Evolutionary conservation across 768 basidiomycete genomes (phyloP).

Genomic region (Suillus luteus): DNA sequence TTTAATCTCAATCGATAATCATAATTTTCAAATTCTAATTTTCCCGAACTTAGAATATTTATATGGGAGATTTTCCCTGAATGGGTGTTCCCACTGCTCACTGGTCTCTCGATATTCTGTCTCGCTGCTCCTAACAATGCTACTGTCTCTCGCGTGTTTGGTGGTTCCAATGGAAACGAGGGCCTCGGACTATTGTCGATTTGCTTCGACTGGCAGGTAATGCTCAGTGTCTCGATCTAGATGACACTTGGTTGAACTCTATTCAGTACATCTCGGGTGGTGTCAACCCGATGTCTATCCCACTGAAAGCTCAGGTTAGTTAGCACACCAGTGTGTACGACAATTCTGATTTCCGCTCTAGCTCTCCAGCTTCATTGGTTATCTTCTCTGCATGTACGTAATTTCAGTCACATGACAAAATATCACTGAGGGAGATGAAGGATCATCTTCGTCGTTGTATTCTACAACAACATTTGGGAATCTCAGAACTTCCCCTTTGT

Average conservation of each 20-base stretch:
- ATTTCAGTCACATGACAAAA: not conserved
- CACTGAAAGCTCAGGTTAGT: constrained; percentile 48
- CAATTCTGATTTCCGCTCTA: not conserved
- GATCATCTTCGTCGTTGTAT: constrained; percentile 39
- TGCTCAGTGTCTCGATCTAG: constrained; percentile 36
- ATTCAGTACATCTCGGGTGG: constrained; percentile 30
- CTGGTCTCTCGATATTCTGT: constrained; percentile 59
- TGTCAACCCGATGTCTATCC: constrained; percentile 52
- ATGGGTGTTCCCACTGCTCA: constrained; percentile 41
- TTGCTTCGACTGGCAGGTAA: constrained; percentile 61
- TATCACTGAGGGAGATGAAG: constrained; percentile 5
- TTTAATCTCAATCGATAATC: constrained; percentile 3
- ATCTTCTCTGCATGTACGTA: constrained; percentile 50
- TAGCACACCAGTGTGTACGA: not conserved
- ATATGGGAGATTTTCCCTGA: constrained; percentile 47
- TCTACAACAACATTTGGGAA: constrained; percentile 55
- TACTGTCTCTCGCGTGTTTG: constrained; percentile 57
- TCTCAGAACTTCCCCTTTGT: constrained; percentile 63
- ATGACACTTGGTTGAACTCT: constrained; percentile 45
- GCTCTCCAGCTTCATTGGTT: constrained; percentile 51
- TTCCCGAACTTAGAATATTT: constrained; percentile 35
- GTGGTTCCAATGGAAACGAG: constrained; percentile 63
- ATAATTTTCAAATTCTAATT: not conserved
- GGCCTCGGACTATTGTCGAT: constrained; percentile 61
- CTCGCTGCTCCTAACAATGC: constrained; percentile 50